Percentiles rank a stretch among this genome's conserved stretches.
These are phyloP conservation scores for Neocallimastix lanati DNA, from an alignment of 192 early-diverging fungal genomes.

Conservation along the genomic window DNA sequence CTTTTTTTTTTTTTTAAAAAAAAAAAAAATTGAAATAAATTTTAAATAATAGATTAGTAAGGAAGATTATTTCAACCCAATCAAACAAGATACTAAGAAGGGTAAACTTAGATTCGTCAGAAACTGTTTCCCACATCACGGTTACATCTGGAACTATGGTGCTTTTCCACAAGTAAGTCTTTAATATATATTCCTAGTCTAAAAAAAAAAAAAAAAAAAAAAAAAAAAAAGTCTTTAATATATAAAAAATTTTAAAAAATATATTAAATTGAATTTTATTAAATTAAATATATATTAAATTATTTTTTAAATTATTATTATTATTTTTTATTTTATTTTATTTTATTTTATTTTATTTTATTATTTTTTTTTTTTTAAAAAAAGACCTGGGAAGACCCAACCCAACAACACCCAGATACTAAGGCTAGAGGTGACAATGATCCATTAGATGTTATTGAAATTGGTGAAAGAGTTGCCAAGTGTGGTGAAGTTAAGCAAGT, in stretches of 20 bases:
- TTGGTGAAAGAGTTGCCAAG: slow-evolving; percentile 84
- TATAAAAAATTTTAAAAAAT: too few species aligned
- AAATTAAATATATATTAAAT: too few species aligned
- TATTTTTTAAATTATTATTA: too few species aligned
- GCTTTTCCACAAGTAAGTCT: slow-evolving; percentile 69
- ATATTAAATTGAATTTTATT: not conserved
- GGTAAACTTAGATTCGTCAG: slow-evolving; percentile 95
- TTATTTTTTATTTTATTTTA: too few species aligned
- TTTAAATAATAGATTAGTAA: slow-evolving; percentile 58
- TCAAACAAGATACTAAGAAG: slow-evolving; percentile 98
- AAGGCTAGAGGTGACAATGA: slow-evolving; percentile 94
- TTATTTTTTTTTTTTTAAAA: not conserved
- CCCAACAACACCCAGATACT: slow-evolving; percentile 72
- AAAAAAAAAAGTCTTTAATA: too few species aligned
- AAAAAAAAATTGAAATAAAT: too few species aligned
- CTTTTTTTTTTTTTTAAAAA: not conserved
- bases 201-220: not conserved
- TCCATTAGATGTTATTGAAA: slow-evolving; percentile 94
- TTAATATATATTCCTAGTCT: too few species aligned
- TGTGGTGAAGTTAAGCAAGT: slow-evolving; percentile 97
- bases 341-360: too few species aligned
- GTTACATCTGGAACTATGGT: slow-evolving; percentile 99
- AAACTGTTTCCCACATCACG: slow-evolving; percentile 99
- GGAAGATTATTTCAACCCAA: slow-evolving; percentile 92
- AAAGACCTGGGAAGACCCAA: slow-evolving; percentile 95